Conservation (phyloP, 2,329 filamentous ascomycete genomes). For the Botrytis aclada region DNA sequence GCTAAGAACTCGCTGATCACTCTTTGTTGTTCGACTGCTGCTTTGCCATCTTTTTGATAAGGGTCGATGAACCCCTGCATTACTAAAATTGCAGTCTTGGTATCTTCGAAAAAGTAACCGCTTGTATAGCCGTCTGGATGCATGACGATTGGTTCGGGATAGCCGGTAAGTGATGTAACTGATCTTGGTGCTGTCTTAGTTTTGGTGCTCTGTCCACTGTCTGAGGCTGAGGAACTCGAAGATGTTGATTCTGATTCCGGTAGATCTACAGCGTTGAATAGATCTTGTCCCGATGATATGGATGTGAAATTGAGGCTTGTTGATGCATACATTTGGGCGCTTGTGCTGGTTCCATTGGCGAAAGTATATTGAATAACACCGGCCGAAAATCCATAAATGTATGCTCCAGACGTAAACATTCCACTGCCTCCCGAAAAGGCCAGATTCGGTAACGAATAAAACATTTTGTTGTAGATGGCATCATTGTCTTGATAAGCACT, state of each 20-base stretch:
- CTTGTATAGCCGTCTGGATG: slow-evolving; percentile 21
- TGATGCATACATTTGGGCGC: slow-evolving; percentile 34
- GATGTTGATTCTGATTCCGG: slow-evolving; percentile 2
- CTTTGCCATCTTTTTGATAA: slow-evolving; percentile 22
- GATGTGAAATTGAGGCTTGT: slow-evolving; percentile 28
- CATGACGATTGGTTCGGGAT: slow-evolving; percentile 23
- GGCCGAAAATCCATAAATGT: slow-evolving; percentile 36
- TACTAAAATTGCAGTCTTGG: slow-evolving; percentile 26
- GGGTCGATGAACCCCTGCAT: slow-evolving; percentile 25
- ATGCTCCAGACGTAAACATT: slow-evolving; percentile 24
- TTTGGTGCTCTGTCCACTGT: background rate
- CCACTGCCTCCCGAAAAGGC: slow-evolving; percentile 22
- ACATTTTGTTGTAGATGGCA: slow-evolving; percentile 41
- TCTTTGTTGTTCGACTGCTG: slow-evolving; percentile 3
- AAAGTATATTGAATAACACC: slow-evolving; percentile 38
- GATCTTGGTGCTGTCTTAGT: background rate
- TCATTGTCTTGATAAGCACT: slow-evolving; percentile 39
- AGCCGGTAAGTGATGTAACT: slow-evolving; percentile 18
- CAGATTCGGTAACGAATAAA: slow-evolving; percentile 29
- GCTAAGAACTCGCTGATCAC: slow-evolving; percentile 16
- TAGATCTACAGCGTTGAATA: slow-evolving; percentile 22
- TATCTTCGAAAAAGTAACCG: slow-evolving; percentile 29
- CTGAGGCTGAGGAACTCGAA: slow-evolving; percentile 3
- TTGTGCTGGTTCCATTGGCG: slow-evolving; percentile 39
- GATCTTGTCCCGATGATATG: slow-evolving; percentile 23